phyloP scores from a whole-genome alignment of 495 filamentous ascomycete genomes.

The Peziza echinospora region DNA sequence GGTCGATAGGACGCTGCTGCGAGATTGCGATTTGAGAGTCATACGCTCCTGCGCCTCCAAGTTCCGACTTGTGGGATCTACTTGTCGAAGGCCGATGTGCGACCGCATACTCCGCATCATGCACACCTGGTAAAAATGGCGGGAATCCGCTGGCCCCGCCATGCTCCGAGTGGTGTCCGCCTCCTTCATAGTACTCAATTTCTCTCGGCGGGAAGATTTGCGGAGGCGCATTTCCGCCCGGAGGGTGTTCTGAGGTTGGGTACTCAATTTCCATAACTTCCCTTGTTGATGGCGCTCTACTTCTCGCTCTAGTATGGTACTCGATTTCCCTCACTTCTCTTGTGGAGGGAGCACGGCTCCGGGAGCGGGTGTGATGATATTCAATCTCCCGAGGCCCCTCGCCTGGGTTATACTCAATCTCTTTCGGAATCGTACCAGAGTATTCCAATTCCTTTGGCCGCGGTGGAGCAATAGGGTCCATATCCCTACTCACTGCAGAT shows the following conservation, averaged over 20 bases:
- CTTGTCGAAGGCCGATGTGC: not conserved
- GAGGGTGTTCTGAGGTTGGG: not conserved
- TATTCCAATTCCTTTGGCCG: not conserved
- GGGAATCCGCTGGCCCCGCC: too few relatives aligned
- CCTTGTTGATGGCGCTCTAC: not conserved
- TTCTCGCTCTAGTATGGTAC: not conserved
- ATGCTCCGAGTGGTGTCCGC: not conserved
- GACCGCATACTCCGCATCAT: not conserved
- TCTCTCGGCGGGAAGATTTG: not conserved
- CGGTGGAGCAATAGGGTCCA: not conserved
- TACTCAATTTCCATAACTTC: not conserved
- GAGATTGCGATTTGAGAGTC: too few relatives aligned
- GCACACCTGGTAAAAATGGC: not conserved
- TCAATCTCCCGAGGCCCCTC: too few relatives aligned
- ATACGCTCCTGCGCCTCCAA: not conserved
- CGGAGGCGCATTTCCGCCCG: not conserved
- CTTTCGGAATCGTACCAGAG: not conserved
- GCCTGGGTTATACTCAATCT: not conserved
- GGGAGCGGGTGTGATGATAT: not conserved
- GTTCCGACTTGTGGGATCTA: not conserved
- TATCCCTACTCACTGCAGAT: not conserved
- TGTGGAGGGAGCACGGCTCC: not conserved
- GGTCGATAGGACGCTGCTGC: not conserved
- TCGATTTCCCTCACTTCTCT: not conserved
- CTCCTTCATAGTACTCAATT: not conserved